Evolutionary conservation across 2,329 filamentous ascomycete genomes (phyloP).

Genomic region (Alternaria rosae): DNA sequence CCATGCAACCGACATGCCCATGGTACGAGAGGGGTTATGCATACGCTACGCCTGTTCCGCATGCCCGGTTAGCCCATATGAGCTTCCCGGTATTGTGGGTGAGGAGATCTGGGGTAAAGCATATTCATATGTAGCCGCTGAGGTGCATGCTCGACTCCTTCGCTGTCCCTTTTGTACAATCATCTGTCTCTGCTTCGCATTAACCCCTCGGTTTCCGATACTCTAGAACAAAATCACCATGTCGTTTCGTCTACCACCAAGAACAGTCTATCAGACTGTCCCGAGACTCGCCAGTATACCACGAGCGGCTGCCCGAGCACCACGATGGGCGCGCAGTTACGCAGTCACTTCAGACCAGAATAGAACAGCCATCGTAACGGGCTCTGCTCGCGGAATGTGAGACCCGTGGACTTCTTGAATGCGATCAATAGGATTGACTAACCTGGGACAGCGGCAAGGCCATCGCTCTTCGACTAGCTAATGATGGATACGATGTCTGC

Average conservation of each 20-base stretch:
- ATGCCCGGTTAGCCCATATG: constrained; percentile 25
- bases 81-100: constrained; percentile 5
- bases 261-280: constrained; percentile 30
- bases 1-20: constrained; percentile 5
- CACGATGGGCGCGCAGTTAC: constrained; percentile 36
- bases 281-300: constrained; percentile 18
- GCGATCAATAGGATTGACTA: not conserved
- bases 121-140: constrained; percentile 11
- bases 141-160: not conserved
- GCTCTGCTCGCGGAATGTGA: constrained; percentile 50
- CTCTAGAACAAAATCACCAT: constrained; percentile 16
- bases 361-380: constrained; percentile 50
- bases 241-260: constrained; percentile 31
- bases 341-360: constrained; percentile 27
- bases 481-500: constrained; percentile 71
- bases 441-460: constrained; percentile 61
- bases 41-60: constrained; percentile 34
- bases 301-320: constrained; percentile 20
- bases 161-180: not conserved
- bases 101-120: constrained; percentile 15
- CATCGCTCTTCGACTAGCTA: constrained; percentile 68
- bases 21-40: constrained; percentile 36
- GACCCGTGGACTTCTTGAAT: not conserved
- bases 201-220: not conserved
- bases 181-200: not conserved